These are phyloP conservation scores for Corymbia maculata DNA, from an alignment of 345 rosid species.

Conservation along the genomic window DNA sequence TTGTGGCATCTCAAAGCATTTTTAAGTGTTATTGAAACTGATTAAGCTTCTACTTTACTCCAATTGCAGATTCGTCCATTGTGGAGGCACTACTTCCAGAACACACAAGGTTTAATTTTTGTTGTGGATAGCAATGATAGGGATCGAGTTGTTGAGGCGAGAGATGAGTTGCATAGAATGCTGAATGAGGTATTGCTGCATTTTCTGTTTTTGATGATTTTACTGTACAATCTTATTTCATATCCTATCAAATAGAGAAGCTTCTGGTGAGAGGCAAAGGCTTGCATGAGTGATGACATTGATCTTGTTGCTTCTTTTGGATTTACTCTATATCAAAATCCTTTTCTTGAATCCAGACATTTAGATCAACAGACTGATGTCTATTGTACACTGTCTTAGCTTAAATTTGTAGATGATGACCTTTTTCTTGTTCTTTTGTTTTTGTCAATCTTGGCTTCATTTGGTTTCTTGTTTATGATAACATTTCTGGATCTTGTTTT, in stretches of 20 bases:
- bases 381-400: background rate
- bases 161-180: slow-evolving; percentile 73
- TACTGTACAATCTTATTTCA: background rate
- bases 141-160: slow-evolving; percentile 68
- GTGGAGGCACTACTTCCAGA: slow-evolving; percentile 84
- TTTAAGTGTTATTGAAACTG: background rate
- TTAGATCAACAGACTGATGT: background rate
- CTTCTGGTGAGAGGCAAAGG: background rate
- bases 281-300: background rate
- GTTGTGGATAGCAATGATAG: slow-evolving; percentile 78
- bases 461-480: background rate
- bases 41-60: background rate
- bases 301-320: background rate
- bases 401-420: background rate
- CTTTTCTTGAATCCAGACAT: background rate
- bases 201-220: background rate
- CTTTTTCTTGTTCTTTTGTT: background rate
- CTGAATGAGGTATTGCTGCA: slow-evolving; percentile 41
- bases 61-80: slow-evolving; percentile 54
- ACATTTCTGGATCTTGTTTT: background rate
- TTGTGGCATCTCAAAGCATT: background rate
- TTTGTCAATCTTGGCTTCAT: background rate
- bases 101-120: slow-evolving; percentile 71
- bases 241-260: background rate
- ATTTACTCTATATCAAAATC: background rate